phyloP scores from a whole-genome alignment of 106 monocot genomes.

The Platanthera zijinensis region DNA sequence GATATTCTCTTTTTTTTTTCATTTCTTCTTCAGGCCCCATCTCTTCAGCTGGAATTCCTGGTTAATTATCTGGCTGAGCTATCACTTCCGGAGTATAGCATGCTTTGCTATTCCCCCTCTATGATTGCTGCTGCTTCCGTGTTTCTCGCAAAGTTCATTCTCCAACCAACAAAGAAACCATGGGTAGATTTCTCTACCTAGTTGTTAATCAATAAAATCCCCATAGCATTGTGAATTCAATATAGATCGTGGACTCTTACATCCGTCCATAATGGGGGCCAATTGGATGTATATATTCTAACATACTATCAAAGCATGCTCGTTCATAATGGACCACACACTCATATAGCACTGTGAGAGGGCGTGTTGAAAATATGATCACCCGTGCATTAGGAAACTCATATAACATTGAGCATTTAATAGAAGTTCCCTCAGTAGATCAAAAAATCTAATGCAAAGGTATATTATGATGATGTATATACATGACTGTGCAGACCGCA shows the following conservation, averaged over 20 bases:
- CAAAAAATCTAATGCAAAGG: background rate
- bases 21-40: slow-evolving; percentile 23
- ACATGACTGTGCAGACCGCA: slow-evolving; percentile 42
- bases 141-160: slow-evolving; percentile 67
- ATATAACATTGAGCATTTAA: too few species aligned
- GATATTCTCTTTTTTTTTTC: background rate
- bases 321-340: too few species aligned
- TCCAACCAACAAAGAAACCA: slow-evolving; percentile 55
- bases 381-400: too few species aligned
- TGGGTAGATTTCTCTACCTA: slow-evolving; percentile 42
- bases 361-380: too few species aligned
- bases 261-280: too few species aligned
- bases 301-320: too few species aligned
- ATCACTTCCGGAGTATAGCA: slow-evolving; percentile 67
- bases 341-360: too few species aligned
- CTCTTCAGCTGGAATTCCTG: slow-evolving; percentile 61
- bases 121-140: slow-evolving; percentile 68
- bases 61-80: slow-evolving; percentile 77
- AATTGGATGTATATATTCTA: too few species aligned
- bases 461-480: too few species aligned
- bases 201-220: too few species aligned
- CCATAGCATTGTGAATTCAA: too few species aligned
- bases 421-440: background rate
- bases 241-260: too few species aligned
- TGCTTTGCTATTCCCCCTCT: slow-evolving; percentile 56